These are phyloP conservation scores for Exophiala sp. DNA, from an alignment of 2,329 filamentous ascomycete species.

Conservation along the genomic window DNA sequence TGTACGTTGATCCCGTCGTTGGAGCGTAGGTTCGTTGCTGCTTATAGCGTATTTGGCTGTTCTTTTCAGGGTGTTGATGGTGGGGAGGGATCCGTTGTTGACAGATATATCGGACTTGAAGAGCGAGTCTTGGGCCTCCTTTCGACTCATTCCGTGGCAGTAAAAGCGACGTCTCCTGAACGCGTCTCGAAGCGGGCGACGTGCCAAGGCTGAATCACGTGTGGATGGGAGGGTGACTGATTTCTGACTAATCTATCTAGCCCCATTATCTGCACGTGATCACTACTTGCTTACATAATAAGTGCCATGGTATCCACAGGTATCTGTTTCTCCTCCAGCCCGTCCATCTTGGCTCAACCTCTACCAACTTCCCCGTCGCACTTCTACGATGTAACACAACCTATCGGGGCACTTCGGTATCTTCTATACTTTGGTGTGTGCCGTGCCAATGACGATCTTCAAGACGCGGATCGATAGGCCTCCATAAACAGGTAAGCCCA, in stretches of 20 bases:
- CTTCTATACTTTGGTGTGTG: background rate
- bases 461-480: background rate
- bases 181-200: background rate
- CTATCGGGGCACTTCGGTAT: background rate
- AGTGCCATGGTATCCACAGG: too few relatives aligned
- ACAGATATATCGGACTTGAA: background rate
- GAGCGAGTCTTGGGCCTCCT: background rate
- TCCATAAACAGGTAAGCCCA: background rate
- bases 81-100: background rate
- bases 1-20: too few relatives aligned
- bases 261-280: too few relatives aligned
- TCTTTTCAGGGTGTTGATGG: too few relatives aligned
- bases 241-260: background rate
- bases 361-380: too few relatives aligned
- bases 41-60: too few relatives aligned
- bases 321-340: too few relatives aligned
- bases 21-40: too few relatives aligned
- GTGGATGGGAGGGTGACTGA: background rate
- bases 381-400: too few relatives aligned
- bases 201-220: background rate
- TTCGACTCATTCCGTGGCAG: too few relatives aligned
- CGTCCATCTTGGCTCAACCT: too few relatives aligned
- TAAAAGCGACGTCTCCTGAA: conserved; percentile 5
- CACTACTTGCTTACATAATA: too few relatives aligned
- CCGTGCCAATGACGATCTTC: conserved; percentile 6